Percentiles rank a stretch among this genome's conserved stretches.
Evolutionary conservation across 192 early-diverging fungal genomes (phyloP).

Genomic region (Backusella mclennaniae): DNA sequence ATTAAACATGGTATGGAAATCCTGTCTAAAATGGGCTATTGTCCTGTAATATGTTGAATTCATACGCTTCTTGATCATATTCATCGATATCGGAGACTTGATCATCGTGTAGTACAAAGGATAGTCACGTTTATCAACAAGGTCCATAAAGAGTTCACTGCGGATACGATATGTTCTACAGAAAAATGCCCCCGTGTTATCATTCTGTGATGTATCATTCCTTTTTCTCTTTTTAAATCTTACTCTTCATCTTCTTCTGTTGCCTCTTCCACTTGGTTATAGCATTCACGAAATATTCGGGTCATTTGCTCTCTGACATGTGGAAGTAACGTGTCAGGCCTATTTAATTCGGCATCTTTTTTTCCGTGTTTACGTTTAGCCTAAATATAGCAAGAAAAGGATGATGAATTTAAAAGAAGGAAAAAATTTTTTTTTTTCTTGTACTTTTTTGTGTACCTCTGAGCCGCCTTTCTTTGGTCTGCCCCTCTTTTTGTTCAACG

Average conservation of each 20-base stretch:
- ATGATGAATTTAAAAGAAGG: background rate
- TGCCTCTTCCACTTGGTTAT: conserved; percentile 61
- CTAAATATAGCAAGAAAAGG: background rate
- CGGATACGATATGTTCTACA: conserved; percentile 53
- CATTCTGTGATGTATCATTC: background rate
- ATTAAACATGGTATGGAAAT: conserved; percentile 88
- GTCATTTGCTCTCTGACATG: conserved; percentile 55
- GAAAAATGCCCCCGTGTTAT: background rate
- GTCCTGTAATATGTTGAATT: conserved; percentile 67
- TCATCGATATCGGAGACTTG: conserved; percentile 82
- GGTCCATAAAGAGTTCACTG: conserved; percentile 72
- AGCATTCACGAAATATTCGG: conserved; percentile 53
- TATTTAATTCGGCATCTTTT: conserved; percentile 19
- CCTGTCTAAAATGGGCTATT: conserved; percentile 66
- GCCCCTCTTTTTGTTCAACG: conserved; percentile 9
- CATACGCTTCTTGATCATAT: conserved; percentile 79
- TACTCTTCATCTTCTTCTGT: conserved; percentile 49
- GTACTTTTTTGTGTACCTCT: conserved; percentile 4
- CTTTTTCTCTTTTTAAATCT: background rate
- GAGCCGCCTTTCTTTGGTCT: conserved; percentile 13
- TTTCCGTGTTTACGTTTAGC: conserved; percentile 12
- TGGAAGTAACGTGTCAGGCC: conserved; percentile 49
- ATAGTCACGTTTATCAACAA: conserved; percentile 74
- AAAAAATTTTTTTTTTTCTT: background rate
- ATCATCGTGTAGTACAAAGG: conserved; percentile 93